Evolutionary conservation across 2,329 filamentous ascomycete genomes (phyloP).

Genomic region (Plectosphaerella sp.): DNA sequence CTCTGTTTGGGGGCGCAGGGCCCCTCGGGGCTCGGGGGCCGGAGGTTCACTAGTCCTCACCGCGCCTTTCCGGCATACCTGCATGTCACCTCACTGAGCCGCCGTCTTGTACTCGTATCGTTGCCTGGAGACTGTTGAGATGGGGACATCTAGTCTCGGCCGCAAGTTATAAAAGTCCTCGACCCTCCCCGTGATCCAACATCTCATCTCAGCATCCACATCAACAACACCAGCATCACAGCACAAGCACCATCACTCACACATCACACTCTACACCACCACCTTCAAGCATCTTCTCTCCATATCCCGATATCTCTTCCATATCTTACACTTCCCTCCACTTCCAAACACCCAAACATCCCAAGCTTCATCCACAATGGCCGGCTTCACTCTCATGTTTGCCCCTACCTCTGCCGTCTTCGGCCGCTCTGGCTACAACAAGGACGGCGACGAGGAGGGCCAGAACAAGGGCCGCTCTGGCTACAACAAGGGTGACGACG

Average conservation of each 20-base stretch:
- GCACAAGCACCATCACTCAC: too few species aligned
- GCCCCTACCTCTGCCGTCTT: constrained; percentile 28
- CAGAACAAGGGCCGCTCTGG: constrained; percentile 39
- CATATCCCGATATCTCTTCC: neutral
- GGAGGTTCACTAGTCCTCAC: too few species aligned
- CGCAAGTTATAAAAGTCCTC: too few species aligned
- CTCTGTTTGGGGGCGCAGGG: too few species aligned
- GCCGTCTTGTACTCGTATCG: too few species aligned
- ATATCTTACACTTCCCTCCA: neutral
- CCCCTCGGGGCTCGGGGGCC: too few species aligned
- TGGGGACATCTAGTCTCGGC: too few species aligned
- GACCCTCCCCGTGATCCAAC: too few species aligned
- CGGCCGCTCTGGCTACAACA: constrained; percentile 40
- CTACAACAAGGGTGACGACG: constrained; percentile 38
- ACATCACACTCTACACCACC: neutral
- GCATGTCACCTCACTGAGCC: too few species aligned
- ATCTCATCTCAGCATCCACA: neutral
- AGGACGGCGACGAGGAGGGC: constrained; percentile 26
- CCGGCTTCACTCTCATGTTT: constrained; percentile 25
- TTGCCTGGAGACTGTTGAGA: too few species aligned
- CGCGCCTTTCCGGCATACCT: too few species aligned
- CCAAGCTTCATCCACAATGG: constrained; percentile 25
- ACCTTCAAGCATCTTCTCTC: neutral
- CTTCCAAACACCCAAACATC: neutral
- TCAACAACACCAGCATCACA: neutral